Conservation (phyloP, 1,284 basidiomycete species). For the Melampsora americana region DNA sequence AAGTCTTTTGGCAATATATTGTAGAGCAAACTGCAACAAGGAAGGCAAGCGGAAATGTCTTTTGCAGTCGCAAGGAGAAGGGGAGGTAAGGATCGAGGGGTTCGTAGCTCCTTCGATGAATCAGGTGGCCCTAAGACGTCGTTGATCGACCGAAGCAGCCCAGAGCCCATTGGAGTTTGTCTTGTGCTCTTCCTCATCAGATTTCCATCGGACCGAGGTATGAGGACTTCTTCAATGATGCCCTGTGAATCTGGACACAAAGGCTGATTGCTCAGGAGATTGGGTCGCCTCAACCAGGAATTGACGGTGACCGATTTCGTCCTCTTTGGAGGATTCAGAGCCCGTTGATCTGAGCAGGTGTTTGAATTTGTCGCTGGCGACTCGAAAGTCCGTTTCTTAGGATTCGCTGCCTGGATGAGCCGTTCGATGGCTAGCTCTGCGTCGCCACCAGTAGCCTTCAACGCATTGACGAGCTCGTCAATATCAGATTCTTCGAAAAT, state of each 20-base stretch:
- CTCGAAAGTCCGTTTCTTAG: background rate
- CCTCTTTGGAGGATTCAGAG: background rate
- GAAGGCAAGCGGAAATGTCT: conserved; percentile 26
- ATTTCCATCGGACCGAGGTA: background rate
- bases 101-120: background rate
- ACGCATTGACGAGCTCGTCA: background rate
- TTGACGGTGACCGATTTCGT: background rate
- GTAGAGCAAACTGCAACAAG: conserved; percentile 36
- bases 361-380: background rate
- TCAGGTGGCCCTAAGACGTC: conserved; percentile 30
- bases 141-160: conserved; percentile 5
- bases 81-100: conserved; percentile 12
- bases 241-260: background rate
- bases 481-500: background rate
- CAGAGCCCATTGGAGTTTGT: background rate
- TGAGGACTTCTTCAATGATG: background rate
- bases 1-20: conserved; percentile 30
- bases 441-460: background rate
- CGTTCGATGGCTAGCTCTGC: background rate
- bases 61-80: conserved; percentile 25
- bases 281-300: background rate
- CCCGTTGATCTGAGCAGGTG: background rate
- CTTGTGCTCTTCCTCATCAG: background rate
- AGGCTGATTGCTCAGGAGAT: background rate
- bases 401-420: background rate